Evolutionary conservation across 768 basidiomycete species (phyloP).

Genomic region (Galerina sulciceps): DNA sequence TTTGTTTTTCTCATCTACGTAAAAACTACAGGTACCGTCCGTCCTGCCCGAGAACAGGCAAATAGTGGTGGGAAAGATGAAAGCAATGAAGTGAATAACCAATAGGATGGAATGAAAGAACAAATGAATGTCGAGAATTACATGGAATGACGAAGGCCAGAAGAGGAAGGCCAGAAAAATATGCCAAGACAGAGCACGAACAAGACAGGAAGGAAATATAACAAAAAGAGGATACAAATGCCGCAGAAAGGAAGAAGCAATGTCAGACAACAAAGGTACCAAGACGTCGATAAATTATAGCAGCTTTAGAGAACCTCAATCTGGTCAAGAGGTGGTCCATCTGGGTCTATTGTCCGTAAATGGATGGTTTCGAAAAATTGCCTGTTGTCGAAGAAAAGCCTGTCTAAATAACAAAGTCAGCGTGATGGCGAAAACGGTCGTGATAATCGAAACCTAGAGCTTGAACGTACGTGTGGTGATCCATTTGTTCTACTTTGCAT

Average conservation of each 20-base stretch:
- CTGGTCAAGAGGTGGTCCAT: background rate
- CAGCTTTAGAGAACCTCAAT: background rate
- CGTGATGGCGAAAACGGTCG: background rate
- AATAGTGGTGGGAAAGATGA: no score
- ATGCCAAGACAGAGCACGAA: no score
- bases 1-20: no score
- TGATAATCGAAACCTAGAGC: background rate
- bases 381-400: constrained; percentile 18
- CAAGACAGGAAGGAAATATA: background rate
- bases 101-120: no score
- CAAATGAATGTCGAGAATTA: no score
- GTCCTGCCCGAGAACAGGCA: no score
- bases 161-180: no score
- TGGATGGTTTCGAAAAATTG: constrained; percentile 26
- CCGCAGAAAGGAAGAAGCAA: background rate
- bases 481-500: constrained; percentile 21
- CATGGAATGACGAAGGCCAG: no score
- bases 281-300: constrained; percentile 2
- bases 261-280: background rate
- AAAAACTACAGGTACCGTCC: no score
- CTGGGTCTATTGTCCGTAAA: constrained; percentile 27
- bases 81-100: no score
- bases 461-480: constrained; percentile 28
- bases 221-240: no score
- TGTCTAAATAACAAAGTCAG: constrained; percentile 9